Percentiles rank a stretch among this genome's conserved stretches.
Conservation (phyloP, 1,139 yeast genomes). For the Torulaspora pretoriensis region DNA sequence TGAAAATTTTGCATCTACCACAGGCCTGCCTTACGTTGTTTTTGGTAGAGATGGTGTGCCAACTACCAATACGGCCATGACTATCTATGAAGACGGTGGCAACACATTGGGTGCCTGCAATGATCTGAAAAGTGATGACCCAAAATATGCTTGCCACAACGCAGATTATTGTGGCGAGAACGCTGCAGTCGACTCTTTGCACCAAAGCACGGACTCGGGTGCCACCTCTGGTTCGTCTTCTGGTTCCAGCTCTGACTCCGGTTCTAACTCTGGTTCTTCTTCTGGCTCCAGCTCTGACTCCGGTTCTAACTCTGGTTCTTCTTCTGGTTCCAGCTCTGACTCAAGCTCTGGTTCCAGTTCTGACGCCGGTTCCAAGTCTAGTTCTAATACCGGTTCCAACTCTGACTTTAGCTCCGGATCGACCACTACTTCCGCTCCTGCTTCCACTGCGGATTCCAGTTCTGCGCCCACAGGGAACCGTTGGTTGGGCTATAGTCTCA, state of each 20-base stretch:
- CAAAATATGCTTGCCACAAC: background rate
- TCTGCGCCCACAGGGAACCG: too few relatives aligned
- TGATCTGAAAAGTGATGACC: background rate
- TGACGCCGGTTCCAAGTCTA: constrained; percentile 17
- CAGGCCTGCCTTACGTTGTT: background rate
- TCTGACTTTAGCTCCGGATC: constrained; percentile 11
- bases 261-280: background rate
- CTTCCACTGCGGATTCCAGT: background rate
- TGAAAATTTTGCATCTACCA: background rate
- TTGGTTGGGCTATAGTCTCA: background rate
- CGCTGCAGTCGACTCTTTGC: background rate
- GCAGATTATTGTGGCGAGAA: background rate
- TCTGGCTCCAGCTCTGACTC: background rate
- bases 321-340: constrained; percentile 3
- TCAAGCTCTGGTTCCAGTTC: constrained; percentile 6
- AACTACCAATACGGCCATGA: background rate
- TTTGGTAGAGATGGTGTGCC: background rate
- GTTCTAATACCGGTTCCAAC: constrained; percentile 18
- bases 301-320: constrained; percentile 3
- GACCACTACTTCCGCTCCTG: background rate
- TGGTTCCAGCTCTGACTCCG: constrained; percentile 1
- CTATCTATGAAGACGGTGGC: background rate
- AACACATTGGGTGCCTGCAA: background rate
- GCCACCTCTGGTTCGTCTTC: constrained; percentile 1
- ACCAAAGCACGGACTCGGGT: background rate